Evolutionary conservation across 768 basidiomycete genomes (phyloP).

Genomic region (Panus rudis): DNA sequence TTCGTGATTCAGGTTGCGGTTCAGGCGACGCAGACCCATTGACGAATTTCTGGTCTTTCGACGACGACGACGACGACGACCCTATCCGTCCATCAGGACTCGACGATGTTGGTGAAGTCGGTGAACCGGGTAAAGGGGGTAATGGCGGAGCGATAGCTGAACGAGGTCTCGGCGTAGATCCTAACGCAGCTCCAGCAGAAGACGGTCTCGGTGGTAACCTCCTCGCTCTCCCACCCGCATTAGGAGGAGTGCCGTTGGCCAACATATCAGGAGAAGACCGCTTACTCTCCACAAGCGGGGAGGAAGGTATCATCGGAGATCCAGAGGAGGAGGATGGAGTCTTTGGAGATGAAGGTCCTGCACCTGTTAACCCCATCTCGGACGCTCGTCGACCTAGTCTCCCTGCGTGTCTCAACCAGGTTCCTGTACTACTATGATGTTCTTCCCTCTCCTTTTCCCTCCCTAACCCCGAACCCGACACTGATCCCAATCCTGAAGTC

Average conservation of each 20-base stretch:
- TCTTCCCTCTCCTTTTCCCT: too few species aligned
- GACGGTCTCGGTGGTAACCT: constrained; percentile 28
- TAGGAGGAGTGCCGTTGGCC: too few species aligned
- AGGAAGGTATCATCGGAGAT: constrained; percentile 2
- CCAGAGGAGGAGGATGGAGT: constrained; percentile 8
- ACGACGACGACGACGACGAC: background rate
- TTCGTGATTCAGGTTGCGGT: background rate
- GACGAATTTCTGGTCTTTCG: background rate
- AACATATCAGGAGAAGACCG: constrained; percentile 16
- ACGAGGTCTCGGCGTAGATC: constrained; percentile 6
- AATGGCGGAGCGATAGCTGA: constrained; percentile 11
- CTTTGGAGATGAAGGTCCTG: constrained; percentile 3
- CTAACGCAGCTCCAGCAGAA: constrained; percentile 29
- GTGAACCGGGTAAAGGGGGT: constrained; percentile 16
- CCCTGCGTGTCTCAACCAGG: too few species aligned
- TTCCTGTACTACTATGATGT: too few species aligned
- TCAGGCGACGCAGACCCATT: background rate
- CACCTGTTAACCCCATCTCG: constrained; percentile 1
- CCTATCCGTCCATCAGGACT: background rate
- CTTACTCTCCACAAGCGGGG: constrained; percentile 13
- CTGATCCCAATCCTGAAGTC: too few species aligned
- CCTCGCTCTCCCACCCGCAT: constrained; percentile 5
- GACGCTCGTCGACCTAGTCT: constrained; percentile 6
- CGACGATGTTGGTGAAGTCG: background rate
- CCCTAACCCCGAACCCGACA: too few species aligned